Evolutionary conservation across 2,329 filamentous ascomycete genomes (phyloP).

Genomic region (Xylariaceae sp.): DNA sequence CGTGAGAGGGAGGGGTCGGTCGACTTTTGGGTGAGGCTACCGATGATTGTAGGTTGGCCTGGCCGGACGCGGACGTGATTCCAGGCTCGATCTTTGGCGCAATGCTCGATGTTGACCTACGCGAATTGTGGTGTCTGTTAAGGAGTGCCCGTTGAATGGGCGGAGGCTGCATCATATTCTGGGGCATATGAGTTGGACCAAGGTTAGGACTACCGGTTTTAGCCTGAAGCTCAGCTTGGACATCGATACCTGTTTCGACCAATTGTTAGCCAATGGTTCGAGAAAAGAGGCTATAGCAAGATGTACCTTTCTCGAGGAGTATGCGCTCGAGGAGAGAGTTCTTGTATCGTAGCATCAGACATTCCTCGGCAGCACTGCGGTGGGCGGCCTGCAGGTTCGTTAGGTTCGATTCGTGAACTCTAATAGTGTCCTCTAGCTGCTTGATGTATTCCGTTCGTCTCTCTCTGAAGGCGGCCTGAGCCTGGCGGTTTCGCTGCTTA

Average conservation of each 20-base stretch:
- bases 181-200: constrained; percentile 61
- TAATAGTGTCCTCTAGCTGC: constrained; percentile 94
- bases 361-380: constrained; percentile 90
- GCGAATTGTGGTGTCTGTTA: constrained; percentile 66
- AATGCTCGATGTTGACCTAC: constrained; percentile 67
- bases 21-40: constrained; percentile 63
- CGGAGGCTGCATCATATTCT: constrained; percentile 64
- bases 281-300: neutral
- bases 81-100: constrained; percentile 65
- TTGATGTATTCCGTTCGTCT: constrained; percentile 98
- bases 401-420: constrained; percentile 90
- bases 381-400: constrained; percentile 91
- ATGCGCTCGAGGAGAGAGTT: constrained; percentile 95
- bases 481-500: constrained; percentile 95
- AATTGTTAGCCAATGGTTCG: neutral
- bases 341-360: constrained; percentile 96
- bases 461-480: constrained; percentile 94
- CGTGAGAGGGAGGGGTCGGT: constrained; percentile 76
- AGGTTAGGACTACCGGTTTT: constrained; percentile 86
- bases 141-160: constrained; percentile 75
- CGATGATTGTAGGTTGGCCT: constrained; percentile 47
- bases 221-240: constrained; percentile 87
- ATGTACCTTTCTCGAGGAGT: constrained; percentile 83
- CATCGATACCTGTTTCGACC: constrained; percentile 70
- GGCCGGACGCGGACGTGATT: constrained; percentile 40